Evolutionary conservation across 176 grass and related monocot genomes (phyloP).

Genomic region (Eremochloa ophiuroides): DNA sequence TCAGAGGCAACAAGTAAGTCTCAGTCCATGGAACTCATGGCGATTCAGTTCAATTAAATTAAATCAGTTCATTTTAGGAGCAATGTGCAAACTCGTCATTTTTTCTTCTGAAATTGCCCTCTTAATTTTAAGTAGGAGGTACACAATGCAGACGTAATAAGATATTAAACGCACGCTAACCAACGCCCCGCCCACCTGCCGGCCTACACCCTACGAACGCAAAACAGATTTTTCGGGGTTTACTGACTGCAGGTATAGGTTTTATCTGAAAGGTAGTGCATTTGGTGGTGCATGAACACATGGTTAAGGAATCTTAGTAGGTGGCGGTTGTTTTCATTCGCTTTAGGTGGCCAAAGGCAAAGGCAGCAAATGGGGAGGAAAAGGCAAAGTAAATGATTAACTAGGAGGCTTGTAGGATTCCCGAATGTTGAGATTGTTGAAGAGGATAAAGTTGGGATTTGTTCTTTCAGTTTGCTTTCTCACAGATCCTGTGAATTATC

Average conservation of each 20-base stretch:
- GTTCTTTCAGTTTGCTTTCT: slow-evolving; percentile 26
- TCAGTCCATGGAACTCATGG: neutral
- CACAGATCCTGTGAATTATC: slow-evolving; percentile 17
- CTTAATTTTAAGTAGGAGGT: neutral
- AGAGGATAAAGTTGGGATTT: slow-evolving; percentile 25
- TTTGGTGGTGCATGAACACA: slow-evolving; percentile 36
- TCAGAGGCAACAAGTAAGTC: slow-evolving; percentile 89
- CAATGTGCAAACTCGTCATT: neutral
- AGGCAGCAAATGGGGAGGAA: slow-evolving; percentile 21
- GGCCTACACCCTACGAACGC: neutral
- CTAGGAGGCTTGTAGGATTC: slow-evolving; percentile 32
- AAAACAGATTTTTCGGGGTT: slow-evolving; percentile 11
- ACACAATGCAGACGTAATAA: neutral
- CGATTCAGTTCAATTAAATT: neutral
- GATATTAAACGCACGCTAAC: neutral
- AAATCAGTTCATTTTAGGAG: neutral
- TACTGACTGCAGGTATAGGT: slow-evolving; percentile 12
- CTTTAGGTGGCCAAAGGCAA: slow-evolving; percentile 25
- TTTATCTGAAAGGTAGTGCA: slow-evolving; percentile 34
- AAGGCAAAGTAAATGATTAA: slow-evolving; percentile 37
- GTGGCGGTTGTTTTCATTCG: slow-evolving; percentile 11
- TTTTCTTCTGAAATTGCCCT: neutral
- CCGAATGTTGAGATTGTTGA: slow-evolving; percentile 30
- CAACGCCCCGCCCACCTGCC: neutral
- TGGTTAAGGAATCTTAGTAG: slow-evolving; percentile 45